Evolutionary conservation across 306 rosid species (phyloP), one percentile per base, ranked within the genome.

Genomic region (Fragaria vesca): DNA sequence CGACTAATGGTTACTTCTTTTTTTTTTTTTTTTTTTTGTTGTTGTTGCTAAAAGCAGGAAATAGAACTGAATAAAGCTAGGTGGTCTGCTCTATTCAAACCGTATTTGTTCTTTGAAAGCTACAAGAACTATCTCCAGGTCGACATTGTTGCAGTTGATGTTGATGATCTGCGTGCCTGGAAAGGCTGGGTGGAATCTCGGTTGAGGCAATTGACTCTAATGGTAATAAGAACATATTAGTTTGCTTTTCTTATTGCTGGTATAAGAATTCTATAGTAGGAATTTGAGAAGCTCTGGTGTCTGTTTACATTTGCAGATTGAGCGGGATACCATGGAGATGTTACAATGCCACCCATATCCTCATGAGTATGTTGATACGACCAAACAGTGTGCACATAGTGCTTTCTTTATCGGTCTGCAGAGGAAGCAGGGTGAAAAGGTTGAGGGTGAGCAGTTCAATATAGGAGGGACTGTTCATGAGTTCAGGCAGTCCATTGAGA

Each of bases 171-270:
- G 80, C 98, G 88, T 11, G 76, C 87, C 46, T 91, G 97, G 98
- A 93, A 90, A 81, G 98, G 98, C 71, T 93, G 98, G 98, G 95
- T 93, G 51, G 98, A 91, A 87, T 93, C 98, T 58, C 91, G 97
- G 63, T 83, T 93, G 74, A 87, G 97, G 75, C 92, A 90, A 80
- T 85, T 93, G 78, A 93, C 89, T 75, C 80, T 93, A 68, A 87
- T 91, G 96, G 97, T 90, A 80, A 20, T 43, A 21, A 10, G 26
- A 54, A 54, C 60, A 54, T 36, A 13, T 11, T 32, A 13, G 38
- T 28, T 63, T 63, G n/a, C 3, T 12, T 34, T 16, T 34, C 3
- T 16, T 34, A 21, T 11, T 54, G 8, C 5, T 20, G 13, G 10
- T 0, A 20, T 20, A 8, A 57, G 28, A 13, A 9, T 10, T 24